phyloP scores from a whole-genome alignment of 441 rosid species.

The Croton setiger region DNA sequence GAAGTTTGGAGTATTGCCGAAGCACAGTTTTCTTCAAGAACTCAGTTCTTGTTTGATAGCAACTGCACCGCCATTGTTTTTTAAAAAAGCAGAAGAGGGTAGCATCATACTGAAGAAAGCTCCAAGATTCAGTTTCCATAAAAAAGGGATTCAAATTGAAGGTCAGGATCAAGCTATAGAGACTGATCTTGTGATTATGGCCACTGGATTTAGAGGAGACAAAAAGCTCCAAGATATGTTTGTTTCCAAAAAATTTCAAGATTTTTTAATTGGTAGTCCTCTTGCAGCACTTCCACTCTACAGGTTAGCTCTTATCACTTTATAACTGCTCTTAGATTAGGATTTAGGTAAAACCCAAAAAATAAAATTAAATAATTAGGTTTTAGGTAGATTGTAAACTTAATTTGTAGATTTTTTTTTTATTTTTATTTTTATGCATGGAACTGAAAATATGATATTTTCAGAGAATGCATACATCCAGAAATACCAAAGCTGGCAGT shows the following conservation, averaged over 20 bases:
- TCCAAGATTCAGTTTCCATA: constrained; percentile 33
- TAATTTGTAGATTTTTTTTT: too few species aligned
- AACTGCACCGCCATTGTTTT: constrained; percentile 37
- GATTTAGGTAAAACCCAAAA: too few species aligned
- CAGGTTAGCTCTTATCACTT: constrained; percentile 41
- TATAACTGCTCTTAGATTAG: too few species aligned
- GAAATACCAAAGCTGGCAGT: constrained; percentile 40
- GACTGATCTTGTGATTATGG: constrained; percentile 41
- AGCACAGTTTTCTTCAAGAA: constrained; percentile 34
- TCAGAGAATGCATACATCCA: constrained; percentile 39
- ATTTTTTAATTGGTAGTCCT: constrained; percentile 25
- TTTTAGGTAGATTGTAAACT: too few species aligned
- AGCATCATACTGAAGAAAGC: constrained; percentile 46
- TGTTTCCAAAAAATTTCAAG: constrained; percentile 23
- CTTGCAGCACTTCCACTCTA: constrained; percentile 39
- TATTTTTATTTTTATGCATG: too few species aligned
- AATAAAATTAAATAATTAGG: too few species aligned
- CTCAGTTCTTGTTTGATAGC: constrained; percentile 34
- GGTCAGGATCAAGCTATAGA: constrained; percentile 25
- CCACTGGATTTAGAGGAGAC: constrained; percentile 45
- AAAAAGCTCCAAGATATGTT: constrained; percentile 40
- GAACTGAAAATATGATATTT: not conserved
- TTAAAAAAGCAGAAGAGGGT: constrained; percentile 45
- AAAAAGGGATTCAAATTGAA: constrained; percentile 32
- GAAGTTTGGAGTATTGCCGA: constrained; percentile 46